A percentile compares a stretch with the other conserved stretches of the same genome.
Evolutionary conservation across 1,139 yeast genomes (phyloP).

Genomic region (Kurtzmaniella quercitrusa): DNA sequence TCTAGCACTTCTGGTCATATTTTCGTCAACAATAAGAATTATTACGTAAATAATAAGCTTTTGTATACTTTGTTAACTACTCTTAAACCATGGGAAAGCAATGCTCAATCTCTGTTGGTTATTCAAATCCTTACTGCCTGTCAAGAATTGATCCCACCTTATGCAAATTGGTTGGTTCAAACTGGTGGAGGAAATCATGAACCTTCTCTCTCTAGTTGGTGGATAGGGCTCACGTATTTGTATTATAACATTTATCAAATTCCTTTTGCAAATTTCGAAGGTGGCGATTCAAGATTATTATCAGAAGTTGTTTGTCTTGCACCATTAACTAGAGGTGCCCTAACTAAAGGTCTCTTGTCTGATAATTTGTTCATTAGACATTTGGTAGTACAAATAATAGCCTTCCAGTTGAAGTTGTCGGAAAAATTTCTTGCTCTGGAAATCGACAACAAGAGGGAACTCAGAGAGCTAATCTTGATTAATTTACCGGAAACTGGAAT

Average conservation of each 20-base stretch:
- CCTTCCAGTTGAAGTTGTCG: conserved; percentile 52
- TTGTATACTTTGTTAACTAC: conserved; percentile 58
- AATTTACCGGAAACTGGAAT: conserved; percentile 26
- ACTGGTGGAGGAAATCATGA: conserved; percentile 61
- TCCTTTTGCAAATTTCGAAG: conserved; percentile 24
- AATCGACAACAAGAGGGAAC: conserved; percentile 24
- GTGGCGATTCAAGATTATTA: conserved; percentile 19
- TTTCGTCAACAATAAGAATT: conserved; percentile 38
- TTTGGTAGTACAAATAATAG: conserved; percentile 57
- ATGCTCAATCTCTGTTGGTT: conserved; percentile 53
- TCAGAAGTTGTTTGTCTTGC: conserved; percentile 62
- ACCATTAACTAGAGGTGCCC: conserved; percentile 54
- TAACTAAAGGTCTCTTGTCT: conserved; percentile 55
- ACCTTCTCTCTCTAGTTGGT: conserved; percentile 72
- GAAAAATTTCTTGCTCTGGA: conserved; percentile 26
- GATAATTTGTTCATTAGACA: conserved; percentile 61
- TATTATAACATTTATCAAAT: conserved; percentile 55
- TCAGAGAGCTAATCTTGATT: conserved; percentile 24
- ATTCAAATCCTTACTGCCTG: conserved; percentile 46
- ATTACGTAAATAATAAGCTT: conserved; percentile 62
- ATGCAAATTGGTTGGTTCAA: conserved; percentile 50
- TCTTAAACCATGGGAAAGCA: conserved; percentile 81
- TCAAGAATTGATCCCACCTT: conserved; percentile 76
- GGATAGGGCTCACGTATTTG: conserved; percentile 71
- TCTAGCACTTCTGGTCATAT: conserved; percentile 20